Conservation (phyloP, 164 flowering plant genomes). For the Macadamia integrifolia region DNA sequence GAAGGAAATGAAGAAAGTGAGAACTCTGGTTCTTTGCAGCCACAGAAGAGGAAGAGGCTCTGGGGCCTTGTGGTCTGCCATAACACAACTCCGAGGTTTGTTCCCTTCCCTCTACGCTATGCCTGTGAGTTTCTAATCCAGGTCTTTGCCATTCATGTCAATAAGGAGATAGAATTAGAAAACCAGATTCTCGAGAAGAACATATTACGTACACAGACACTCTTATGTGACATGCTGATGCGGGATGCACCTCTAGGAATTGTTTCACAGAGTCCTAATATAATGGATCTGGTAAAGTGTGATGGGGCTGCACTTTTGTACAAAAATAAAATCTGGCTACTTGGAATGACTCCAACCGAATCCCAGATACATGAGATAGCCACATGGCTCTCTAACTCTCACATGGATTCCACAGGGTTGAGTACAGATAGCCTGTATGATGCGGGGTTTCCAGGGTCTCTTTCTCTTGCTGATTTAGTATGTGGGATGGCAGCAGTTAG, state of each 20-base stretch:
- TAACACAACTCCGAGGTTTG: slow-evolving; percentile 86
- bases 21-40: slow-evolving; percentile 27
- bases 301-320: slow-evolving; percentile 87
- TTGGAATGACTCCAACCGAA: slow-evolving; percentile 71
- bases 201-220: slow-evolving; percentile 81
- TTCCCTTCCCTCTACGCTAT: slow-evolving; percentile 91
- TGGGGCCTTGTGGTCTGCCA: slow-evolving; percentile 98
- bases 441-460: slow-evolving; percentile 85
- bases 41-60: slow-evolving; percentile 72
- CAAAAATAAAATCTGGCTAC: slow-evolving; percentile 53
- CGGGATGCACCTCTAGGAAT: slow-evolving; percentile 91
- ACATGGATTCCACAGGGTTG: slow-evolving; percentile 87
- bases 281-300: slow-evolving; percentile 92
- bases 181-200: slow-evolving; percentile 79
- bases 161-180: slow-evolving; percentile 79
- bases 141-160: slow-evolving; percentile 91
- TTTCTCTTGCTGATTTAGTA: slow-evolving; percentile 58
- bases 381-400: slow-evolving; percentile 62
- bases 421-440: slow-evolving; percentile 90
- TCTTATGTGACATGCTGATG: slow-evolving; percentile 91
- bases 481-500: slow-evolving; percentile 97
- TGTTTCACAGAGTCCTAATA: slow-evolving; percentile 74
- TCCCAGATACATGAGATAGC: slow-evolving; percentile 55
- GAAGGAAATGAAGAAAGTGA: slow-evolving; percentile 61
- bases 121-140: slow-evolving; percentile 96